Percentiles rank a stretch among this genome's conserved stretches.
Evolutionary conservation across 2,329 filamentous ascomycete genomes (phyloP).

Genomic region (Thielaviopsis punctulata): DNA sequence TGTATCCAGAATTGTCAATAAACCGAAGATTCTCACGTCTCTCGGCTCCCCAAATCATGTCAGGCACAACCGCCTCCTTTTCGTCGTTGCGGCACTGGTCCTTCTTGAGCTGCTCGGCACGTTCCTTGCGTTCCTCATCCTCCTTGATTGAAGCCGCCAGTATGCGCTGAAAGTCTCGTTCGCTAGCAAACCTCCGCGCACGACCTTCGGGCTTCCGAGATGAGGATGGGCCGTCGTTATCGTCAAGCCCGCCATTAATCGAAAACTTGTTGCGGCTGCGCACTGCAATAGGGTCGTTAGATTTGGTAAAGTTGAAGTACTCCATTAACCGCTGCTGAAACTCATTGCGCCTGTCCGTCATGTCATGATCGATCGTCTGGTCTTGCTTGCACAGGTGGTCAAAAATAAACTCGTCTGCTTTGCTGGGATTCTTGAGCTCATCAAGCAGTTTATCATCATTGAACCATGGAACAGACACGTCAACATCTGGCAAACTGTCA

Average conservation of each 20-base stretch:
- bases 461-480: conserved; percentile 13
- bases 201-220: conserved; percentile 35
- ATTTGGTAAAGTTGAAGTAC: conserved; percentile 39
- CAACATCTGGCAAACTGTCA: conserved; percentile 33
- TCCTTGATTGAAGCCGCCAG: conserved; percentile 55
- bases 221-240: conserved; percentile 17
- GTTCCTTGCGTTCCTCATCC: conserved; percentile 52
- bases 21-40: conserved; percentile 42
- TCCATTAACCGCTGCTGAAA: conserved; percentile 15
- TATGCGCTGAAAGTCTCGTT: conserved; percentile 56
- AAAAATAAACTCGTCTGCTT: conserved; percentile 29
- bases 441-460: conserved; percentile 19
- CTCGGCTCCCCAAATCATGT: conserved; percentile 47
- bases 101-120: conserved; percentile 44
- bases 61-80: conserved; percentile 58
- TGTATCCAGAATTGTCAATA: conserved; percentile 46
- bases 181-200: conserved; percentile 45
- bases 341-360: neutral
- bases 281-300: conserved; percentile 34
- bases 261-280: conserved; percentile 39
- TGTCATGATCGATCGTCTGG: neutral
- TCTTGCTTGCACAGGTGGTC: conserved; percentile 16
- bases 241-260: conserved; percentile 19
- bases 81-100: conserved; percentile 51
- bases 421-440: conserved; percentile 23